These are phyloP conservation scores for Diaporthe caulivora DNA, from an alignment of 2,329 filamentous ascomycete genomes.

Conservation along the genomic window DNA sequence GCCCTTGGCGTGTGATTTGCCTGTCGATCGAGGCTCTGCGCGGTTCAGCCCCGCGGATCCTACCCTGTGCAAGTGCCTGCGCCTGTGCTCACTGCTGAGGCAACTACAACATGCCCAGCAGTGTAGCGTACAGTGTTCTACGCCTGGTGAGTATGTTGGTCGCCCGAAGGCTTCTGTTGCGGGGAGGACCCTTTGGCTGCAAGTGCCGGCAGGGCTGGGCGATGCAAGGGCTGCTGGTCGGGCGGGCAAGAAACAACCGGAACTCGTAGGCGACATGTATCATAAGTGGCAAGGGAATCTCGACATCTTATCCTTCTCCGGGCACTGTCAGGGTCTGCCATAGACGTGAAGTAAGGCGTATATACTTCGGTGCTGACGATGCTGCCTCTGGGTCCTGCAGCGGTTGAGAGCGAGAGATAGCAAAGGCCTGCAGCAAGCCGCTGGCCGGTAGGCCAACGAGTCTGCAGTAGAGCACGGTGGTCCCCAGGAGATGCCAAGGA, in stretches of 20 bases:
- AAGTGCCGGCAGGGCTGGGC: not conserved
- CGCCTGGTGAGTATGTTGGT: not conserved
- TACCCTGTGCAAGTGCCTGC: constrained; percentile 9
- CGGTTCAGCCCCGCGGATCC: constrained; percentile 26
- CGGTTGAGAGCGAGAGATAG: not conserved
- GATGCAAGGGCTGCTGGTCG: not conserved
- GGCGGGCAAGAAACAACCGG: not conserved
- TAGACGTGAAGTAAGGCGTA: not conserved
- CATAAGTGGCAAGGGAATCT: not conserved
- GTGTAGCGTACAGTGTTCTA: not conserved
- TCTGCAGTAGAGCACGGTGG: not conserved
- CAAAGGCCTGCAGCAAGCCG: not conserved
- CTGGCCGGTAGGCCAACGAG: not conserved
- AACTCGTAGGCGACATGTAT: not conserved
- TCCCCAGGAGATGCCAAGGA: constrained; percentile 26
- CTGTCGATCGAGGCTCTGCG: constrained; percentile 30
- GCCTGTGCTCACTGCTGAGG: not conserved
- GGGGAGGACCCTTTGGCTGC: not conserved
- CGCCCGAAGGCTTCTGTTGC: not conserved
- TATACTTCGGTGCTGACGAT: not conserved
- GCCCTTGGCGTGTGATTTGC: constrained; percentile 29
- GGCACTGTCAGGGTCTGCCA: constrained; percentile 1
- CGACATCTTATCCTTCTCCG: not conserved
- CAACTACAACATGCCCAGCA: not conserved
- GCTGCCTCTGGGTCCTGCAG: constrained; percentile 1